Evolutionary conservation across 192 early-diverging fungal genomes (phyloP), one percentile per base, ranked within the genome.

Genomic region (Coemansia brasiliensis): DNA sequence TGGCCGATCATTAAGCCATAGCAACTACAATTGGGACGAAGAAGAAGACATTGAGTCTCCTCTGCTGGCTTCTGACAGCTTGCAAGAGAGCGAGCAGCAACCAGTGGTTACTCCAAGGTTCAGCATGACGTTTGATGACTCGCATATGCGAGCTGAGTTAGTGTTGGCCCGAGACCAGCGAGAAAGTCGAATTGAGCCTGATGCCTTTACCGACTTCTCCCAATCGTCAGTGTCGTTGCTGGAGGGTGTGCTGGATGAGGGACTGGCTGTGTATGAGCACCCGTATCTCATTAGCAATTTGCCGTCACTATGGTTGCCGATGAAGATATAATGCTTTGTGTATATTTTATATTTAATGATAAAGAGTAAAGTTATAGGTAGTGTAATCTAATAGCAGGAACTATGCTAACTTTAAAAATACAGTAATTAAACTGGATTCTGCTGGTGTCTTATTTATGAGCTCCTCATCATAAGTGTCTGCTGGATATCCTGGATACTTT

Each of bases 261-360:
- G 87, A 2, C 75, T 90, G 83, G 74, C 82, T 20, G 72, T 78
- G 10, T 92, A 87, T 39, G 83, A 72, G 38, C 80, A 88, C 37
- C 90, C 90, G 25, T 85, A 84, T 15, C 53, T 90, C 5, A 55
- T 84, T 17, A 87, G 88, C 10, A 74, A 72, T 7, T 59, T 92
- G 39, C 90, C 90, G 6, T 72, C 82, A 22, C 51, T 92, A 21
- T 92, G 90, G 90, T 63, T 90, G 37, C 90, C 90, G 8, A 77
- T 88, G 64, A 46, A 51, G 29, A 22, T 12, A 16, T 18, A 16
- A 9, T 17, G 4, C 17, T 37, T 39, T 52, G 26, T 26, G 20
- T 24, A 15, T 25, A 5, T 45, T 57, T 32, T 5, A 42, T 42
- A 12, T 41, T 55, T 35, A 35, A 10, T 35, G 10, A 35, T 5